Base-by-base conservation (phyloP, 495 filamentous ascomycete species). In the Talaromyces wortmannii region DNA sequence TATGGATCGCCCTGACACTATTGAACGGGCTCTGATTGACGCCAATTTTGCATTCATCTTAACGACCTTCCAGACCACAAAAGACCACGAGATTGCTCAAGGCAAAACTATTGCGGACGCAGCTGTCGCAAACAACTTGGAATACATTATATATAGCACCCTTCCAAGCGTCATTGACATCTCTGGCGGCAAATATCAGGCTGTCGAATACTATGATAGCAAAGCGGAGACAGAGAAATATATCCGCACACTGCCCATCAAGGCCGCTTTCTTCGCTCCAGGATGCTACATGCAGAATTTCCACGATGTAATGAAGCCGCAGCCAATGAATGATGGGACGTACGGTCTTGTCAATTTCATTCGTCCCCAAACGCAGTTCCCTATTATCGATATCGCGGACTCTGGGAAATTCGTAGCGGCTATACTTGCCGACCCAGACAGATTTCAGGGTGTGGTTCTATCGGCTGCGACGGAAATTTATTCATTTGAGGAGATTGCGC, bases 21-120 rank as follows among this genome's bases (percentile, higher is more conserved):
- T 77, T 1, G 56, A 52, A 5, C 10, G 18, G 13, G 72, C 69
- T 31, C 67, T 77, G 59, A 16, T 53, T 0, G 67, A 64, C 48
- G 69, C 69, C 5, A 55, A 53, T 16, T 64, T 57, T 30, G 66
- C 76, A 55, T 77, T 73, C 61, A 61, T 50, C 54, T 58, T 61
- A 13, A 77, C 71, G 32, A 17, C 45, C 15, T 10, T 8, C 16
- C 10, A 48, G 11, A 10, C 29, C n/a, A 10, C 23, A 10, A 32
- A 51, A 32, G 45, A 31, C 18, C 31, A 18, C 4, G 40, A 31
- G 31, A 57, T 69, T 31, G 54, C 61, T 46, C 80, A 84, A 56
- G 82, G 81, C 23, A 78, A 78, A 57, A 76, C 78, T 56, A 75
- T 84, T 5, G 76, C 77, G 7, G 72, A 80, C 46, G 81, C 75